Conservation (phyloP, 495 filamentous ascomycete species). For the Hypoxylon rickii region DNA sequence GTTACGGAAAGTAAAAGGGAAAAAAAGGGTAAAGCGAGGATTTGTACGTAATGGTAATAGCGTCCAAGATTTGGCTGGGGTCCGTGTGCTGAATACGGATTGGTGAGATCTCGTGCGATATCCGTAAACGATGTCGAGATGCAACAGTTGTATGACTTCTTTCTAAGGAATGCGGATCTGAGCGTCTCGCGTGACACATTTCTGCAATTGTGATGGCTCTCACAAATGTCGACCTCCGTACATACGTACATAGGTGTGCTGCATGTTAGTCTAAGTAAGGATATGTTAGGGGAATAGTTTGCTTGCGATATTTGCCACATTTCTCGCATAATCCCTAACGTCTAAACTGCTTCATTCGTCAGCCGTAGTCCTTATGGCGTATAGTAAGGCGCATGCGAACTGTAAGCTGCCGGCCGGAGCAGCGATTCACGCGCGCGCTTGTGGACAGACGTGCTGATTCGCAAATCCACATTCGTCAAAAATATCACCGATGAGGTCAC, state of each 20-base stretch:
- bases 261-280: background rate
- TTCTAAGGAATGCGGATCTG: constrained; percentile 7
- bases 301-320: constrained; percentile 11
- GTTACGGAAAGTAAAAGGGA: background rate
- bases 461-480: constrained; percentile 17
- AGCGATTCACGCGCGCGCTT: constrained; percentile 16
- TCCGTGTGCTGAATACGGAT: constrained; percentile 15
- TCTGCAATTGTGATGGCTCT: constrained; percentile 14
- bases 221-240: background rate
- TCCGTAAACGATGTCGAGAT: constrained; percentile 20
- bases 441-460: background rate
- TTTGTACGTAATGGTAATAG: constrained; percentile 21
- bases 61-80: background rate
- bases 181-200: constrained; percentile 23
- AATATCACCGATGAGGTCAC: constrained; percentile 24
- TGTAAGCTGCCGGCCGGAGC: constrained; percentile 6
- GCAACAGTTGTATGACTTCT: too few species aligned
- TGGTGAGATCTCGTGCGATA: constrained; percentile 28
- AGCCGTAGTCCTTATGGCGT: constrained; percentile 23
- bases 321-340: constrained; percentile 20
- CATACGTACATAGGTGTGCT: constrained; percentile 2
- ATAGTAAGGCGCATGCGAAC: constrained; percentile 5
- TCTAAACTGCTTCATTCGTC: constrained; percentile 14
- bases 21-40: background rate
- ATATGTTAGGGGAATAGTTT: background rate